Base-by-base conservation (phyloP, 352 stramenopile species). In the Phytophthora brassicae region DNA sequence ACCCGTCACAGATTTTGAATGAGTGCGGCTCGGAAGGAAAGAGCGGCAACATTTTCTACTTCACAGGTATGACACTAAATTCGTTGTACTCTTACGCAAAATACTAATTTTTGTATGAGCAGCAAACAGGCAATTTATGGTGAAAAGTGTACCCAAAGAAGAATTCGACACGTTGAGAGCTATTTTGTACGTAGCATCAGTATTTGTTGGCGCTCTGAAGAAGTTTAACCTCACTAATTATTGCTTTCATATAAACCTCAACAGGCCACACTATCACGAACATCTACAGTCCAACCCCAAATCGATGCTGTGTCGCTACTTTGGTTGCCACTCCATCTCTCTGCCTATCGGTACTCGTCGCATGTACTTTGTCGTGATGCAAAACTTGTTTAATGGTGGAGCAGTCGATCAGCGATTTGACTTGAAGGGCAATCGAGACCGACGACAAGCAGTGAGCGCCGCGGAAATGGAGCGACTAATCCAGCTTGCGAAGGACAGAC, bases 291-390 rank as follows among this genome's bases (percentile, higher is more conserved):
- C 78, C 16, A 88, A 93, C 56, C 86, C 86, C 0, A 53, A 87
- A 42, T 89, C 77, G 50, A 80, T 86, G 69, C 66, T 94, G 26
- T 92, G 85, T 36, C 76, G 83, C 16, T 92, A 94, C 69, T 92
- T 89, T 68, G 85, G 85, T 33, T 94, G 85, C 60, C 85, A 92
- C 61, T 93, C 84, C 11, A 94, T 94, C 69, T 89, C 86, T 43
- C 61, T 94, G 8, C 86, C 86, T 13, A 88, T 94, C 16, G 86
- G 86, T 46, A 93, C 76, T 43, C 80, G 86, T 16, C 77, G 86
- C 14, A 95, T 95, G 86, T 93, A 91, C 64, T 95, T 95, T 48
- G 86, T 95, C 12, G 84, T 94, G 51, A 94, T 94, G 86, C 84
- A 92, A 22, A 94, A 94, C 44, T 68, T 94, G 4, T 94, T 94